Percentiles rank a stretch among this genome's conserved stretches.
Evolutionary conservation across 2,329 filamentous ascomycete genomes (phyloP).

Genomic region (Stemphylium vesicarium): DNA sequence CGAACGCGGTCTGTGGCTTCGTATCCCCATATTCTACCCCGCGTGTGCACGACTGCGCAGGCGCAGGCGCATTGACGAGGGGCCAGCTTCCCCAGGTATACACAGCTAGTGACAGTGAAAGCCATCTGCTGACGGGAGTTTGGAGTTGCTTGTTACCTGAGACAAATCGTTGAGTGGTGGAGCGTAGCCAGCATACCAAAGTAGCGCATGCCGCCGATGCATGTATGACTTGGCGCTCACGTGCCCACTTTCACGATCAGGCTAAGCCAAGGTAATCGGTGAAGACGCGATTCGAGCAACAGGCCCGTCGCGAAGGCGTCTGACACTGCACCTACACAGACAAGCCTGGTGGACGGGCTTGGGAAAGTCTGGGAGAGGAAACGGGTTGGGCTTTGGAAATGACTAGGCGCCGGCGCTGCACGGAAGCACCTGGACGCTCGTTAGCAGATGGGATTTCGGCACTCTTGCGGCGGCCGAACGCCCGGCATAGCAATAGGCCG

Average conservation of each 20-base stretch:
- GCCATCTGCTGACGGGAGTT: constrained; percentile 33
- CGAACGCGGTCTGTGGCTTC: constrained; percentile 8
- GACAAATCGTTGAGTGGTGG: constrained; percentile 38
- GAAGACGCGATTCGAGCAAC: constrained; percentile 21
- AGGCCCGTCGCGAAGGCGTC: constrained; percentile 10
- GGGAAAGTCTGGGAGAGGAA: not conserved
- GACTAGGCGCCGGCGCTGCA: not conserved
- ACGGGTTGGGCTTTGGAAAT: not conserved
- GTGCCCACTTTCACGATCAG: constrained; percentile 20
- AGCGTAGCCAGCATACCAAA: constrained; percentile 30
- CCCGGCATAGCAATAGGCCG: constrained; percentile 1
- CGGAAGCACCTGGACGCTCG: not conserved
- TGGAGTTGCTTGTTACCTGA: constrained; percentile 35
- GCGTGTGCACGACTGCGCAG: constrained; percentile 20
- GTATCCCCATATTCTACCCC: constrained; percentile 27
- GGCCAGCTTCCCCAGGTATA: constrained; percentile 27
- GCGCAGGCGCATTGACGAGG: constrained; percentile 18
- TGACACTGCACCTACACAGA: constrained; percentile 8
- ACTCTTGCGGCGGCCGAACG: constrained; percentile 5
- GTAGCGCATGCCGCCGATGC: constrained; percentile 41
- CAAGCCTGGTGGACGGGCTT: not conserved
- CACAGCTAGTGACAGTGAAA: constrained; percentile 17
- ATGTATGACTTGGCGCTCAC: constrained; percentile 40
- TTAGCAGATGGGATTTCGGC: constrained; percentile 4
- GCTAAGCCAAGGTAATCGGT: constrained; percentile 25